These are phyloP conservation scores for Mycothermus thermophilus DNA, from an alignment of 495 filamentous ascomycete species.

Conservation along the genomic window DNA sequence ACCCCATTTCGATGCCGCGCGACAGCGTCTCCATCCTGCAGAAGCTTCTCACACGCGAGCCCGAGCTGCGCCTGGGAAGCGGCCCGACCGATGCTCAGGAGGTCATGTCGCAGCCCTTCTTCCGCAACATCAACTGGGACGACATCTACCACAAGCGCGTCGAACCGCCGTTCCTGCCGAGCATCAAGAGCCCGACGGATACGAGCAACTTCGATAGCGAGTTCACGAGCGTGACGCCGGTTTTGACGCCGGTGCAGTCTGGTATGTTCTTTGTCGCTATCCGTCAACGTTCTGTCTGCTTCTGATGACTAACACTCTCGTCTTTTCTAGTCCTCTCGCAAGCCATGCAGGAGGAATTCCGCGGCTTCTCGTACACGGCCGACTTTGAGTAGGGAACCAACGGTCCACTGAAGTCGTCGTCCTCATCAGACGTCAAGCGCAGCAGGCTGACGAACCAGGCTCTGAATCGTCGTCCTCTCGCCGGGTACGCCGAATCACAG, in stretches of 20 bases:
- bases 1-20: conserved; percentile 97
- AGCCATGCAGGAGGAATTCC: conserved; percentile 99
- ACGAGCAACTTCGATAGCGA: conserved; percentile 98
- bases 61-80: conserved; percentile 79
- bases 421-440: too few relatives aligned
- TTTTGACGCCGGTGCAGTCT: conserved; percentile 92
- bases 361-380: conserved; percentile 81
- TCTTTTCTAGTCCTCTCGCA: conserved; percentile 67
- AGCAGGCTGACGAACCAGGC: too few relatives aligned
- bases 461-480: too few relatives aligned
- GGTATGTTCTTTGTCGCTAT: conserved; percentile 51
- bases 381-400: conserved; percentile 41
- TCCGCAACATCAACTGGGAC: conserved; percentile 95
- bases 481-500: too few relatives aligned
- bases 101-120: conserved; percentile 98
- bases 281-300: background rate
- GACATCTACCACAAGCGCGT: conserved; percentile 93
- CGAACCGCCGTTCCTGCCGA: conserved; percentile 74
- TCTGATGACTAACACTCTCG: background rate
- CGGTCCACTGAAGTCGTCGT: too few relatives aligned
- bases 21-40: conserved; percentile 96
- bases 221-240: conserved; percentile 96
- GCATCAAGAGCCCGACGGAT: conserved; percentile 82
- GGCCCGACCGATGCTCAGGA: conserved; percentile 97
- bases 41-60: conserved; percentile 92